Evolutionary conservation across 2,329 filamentous ascomycete genomes (phyloP), one percentile per base, ranked within the genome.

Genomic region (Sphaerulina populicola): DNA sequence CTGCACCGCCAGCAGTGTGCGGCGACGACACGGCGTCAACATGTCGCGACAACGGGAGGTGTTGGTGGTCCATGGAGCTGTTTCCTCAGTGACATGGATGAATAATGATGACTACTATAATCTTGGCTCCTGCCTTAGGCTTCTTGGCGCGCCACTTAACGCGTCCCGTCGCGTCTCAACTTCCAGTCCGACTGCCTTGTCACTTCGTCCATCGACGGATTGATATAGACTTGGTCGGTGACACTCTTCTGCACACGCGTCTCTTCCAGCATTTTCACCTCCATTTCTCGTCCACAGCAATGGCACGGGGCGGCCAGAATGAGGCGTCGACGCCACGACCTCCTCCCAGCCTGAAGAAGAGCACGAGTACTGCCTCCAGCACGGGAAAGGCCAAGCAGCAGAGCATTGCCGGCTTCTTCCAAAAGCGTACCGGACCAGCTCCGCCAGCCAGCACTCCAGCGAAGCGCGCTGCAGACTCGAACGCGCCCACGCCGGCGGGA

Each of bases 401-500:
- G 66, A 86, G 83, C 47, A 88, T 93, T 53, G 73, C 88, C 33
- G 85, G 85, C 39, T 93, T 93, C 76, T 91, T 91, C 64, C 77
- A 83, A 59, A 88, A 77, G 66, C 58, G 57, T 18, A 65, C 58
- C 54, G 56, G 61, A 51, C 72, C 74, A 2, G 70, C 74, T 11
- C 73, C 73, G 14, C 72, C 75, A 23, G 74, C 74, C 11, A 68
- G 65, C 33, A 66, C 66, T 18, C 65, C 68, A 4, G 55, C 56
- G 7, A 64, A 62, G 47, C 64, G 67, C 37, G 53, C 60, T 40
- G 53, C 65, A 62, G 55, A 65, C 63, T 36, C 18, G 6, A 11
- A 29, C 14, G 40, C 41, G 2, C 33, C 47, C 30, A 49, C 46
- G n/a, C 42, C 43, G 29, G 43, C 39, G 15, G 53, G 53, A 31